Base-by-base conservation (phyloP, 2,329 filamentous ascomycete genomes). In the Aspergillus sojae region DNA sequence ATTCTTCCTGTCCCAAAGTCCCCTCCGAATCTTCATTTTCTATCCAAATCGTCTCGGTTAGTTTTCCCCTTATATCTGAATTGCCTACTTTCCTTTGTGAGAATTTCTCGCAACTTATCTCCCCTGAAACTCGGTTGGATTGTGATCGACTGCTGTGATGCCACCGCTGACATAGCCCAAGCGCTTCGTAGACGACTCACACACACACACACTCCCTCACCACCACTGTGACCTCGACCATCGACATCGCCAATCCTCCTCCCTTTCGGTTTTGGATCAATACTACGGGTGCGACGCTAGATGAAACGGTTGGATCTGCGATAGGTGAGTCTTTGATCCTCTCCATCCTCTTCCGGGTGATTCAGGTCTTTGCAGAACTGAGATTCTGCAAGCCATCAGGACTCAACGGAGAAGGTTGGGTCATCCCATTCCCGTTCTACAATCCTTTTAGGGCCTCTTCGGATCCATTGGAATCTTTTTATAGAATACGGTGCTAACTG, bases 141-240 rank as follows among this genome's bases (percentile, higher is more conserved):
- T 71, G 68, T 71, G 69, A 56, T 65, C 63, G 39, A 60, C 62
- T 52, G 26, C 34, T 69, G 67, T 70, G 70, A 75, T 74, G 70
- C 69, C 75, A 77, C 69, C 75, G 75, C 77, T 79, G 75, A 78
- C 75, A 72, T 73, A 71, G 71, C 72, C 72, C 70, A 73, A 75
- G 70, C 74, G 72, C 76, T 76, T 76, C 69, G 69, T 75, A 74
- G 73, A 73, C 66, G 67, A 70, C 70, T 70, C 64, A 69, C 69
- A 68, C 32, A 55, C 32, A 55, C 69, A 70, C 52, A 55, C 70
- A 70, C 67, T 66, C 61, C 55, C 61, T 59, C 62, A 65, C 5
- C 60, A 65, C 58, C 64, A 62, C 69, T 66, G 70, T 68, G 54
- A 61, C 66, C 63, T 65, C 66, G 65, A 55, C 66, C 65, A 65